Evolutionary conservation across 2,329 filamentous ascomycete genomes (phyloP), one percentile per base, ranked within the genome.

Genomic region (Shiraia bambusicola): DNA sequence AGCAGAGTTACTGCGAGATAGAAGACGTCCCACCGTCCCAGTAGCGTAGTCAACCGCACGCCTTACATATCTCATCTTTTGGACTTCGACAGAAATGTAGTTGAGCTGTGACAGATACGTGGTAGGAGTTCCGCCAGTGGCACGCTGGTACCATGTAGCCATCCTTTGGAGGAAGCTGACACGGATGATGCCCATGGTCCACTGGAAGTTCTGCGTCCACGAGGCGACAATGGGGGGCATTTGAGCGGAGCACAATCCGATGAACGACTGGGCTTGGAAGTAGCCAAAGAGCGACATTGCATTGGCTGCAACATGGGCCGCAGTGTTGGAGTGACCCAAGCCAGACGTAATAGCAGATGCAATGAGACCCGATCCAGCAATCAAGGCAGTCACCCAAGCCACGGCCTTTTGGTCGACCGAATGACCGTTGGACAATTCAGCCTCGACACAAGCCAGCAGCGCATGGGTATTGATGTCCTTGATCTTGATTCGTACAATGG

Each of bases 141-240:
- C 81, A 48, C 91, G 87, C 72, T 95, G 91, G 66, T 96, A 97
- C 92, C 92, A 97, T 26, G 90, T 95, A 48, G 88, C 88, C 61
- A 95, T 87, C 34, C 76, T 77, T 73, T 97, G 89, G 72, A 96
- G 80, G 68, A 95, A 96, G n/a, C 76, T 77, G 29, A 96, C 78
- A 37, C 81, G 81, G 59, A 97, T 95, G 59, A 97, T 90, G 58
- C 92, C 92, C 88, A 97, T 93, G 62, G 86, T 94, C 92, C 92
- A 97, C 66, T 94, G 87, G 73, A 97, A 96, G 72, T 96, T 92
- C 72, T 96, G 91, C 2, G 91, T 95, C 92, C 92, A 97, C 0
- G 91, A 80, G 60, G 87, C 80, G 39, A 95, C 92, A 47, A 95
- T 87, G 0, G 92, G 92, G 8, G 92, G 92, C 39, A 95, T 79